Evolutionary conservation across 495 filamentous ascomycete species (phyloP), one percentile per base, ranked within the genome.

Genomic region (Hypoxylon subgilvum): DNA sequence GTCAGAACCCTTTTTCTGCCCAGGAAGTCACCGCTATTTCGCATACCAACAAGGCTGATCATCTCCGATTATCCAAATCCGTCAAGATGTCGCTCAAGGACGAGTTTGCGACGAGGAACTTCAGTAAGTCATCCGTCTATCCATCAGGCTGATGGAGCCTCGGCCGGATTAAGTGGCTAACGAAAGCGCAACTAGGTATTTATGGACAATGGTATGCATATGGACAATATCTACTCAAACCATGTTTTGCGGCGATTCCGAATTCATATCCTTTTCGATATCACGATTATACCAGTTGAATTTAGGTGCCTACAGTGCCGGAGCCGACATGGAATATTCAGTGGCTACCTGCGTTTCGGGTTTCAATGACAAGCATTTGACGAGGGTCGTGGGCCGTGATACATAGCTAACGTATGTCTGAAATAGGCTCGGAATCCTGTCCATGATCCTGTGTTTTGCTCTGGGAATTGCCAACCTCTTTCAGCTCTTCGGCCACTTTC

Each of bases 171-270:
- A 54, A 36, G 35, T 35, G 27, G 36, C 52, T 67, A 45, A 70
- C 47, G 40, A 54, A 23, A 35, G 50, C 38, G 39, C 9, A 41
- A 54, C 38, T 71, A 98, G 94, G 95, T 83, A 98, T 98, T 78
- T 98, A 98, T 71, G 94, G 89, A 72, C 94, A 98, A 95, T 98
- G 94, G 94, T 98, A 74, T 84, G 88, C 83, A 19, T 18, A 22
- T 12, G 4, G 4, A 63, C 4, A 12, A 14, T 6, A 6, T 18
- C 14, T 51, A 18, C 4, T 17, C 14, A 25, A 12, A 9, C 14
- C n/a, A 12, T 1, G 25, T 34, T 35, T 3, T 39, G 42, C 52
- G 46, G 48, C 25, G 36, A 16, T 6, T 2, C 27, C 4, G 5
- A n/a, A n/a, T n/a, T n/a, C n/a, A n/a, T n/a, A n/a, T n/a, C n/a